Evolutionary conservation across 176 grass and related monocot genomes (phyloP), one percentile per base, ranked within the genome.

Genomic region (Stipa capillata): DNA sequence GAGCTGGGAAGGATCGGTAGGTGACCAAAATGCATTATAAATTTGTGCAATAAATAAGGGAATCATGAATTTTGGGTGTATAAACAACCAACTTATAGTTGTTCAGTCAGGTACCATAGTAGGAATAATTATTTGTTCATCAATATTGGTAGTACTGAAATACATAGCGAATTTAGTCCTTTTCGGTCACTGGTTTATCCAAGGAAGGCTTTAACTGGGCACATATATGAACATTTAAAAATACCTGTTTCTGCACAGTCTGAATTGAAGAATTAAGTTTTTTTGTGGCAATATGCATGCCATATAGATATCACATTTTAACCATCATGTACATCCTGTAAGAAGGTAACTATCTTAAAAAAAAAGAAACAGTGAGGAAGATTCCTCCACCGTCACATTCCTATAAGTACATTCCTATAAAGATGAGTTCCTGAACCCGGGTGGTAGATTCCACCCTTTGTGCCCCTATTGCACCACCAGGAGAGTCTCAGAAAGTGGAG

Each of bases 1-100:
- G 61, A 85, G 82, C 52, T 81, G 69, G 53, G 56, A 73, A 60
- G 69, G 59, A 81, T 32, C 13, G 45, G 33, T 63, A 55, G 14
- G 44, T 76, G 41, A 75, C 51, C 43, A n/a, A 80, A 37, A 27
- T 43, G 61, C 14, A 64, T 44, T 81, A 37, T 81, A 67, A 45
- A n/a, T n/a, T 72, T 49, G 37, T 36, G n/a, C 35, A 78, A 83
- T 23, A 7, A 83, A 54, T 44, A 10, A 61, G 53, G 15, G 72
- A 55, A 78, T 78, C 11, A 58, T 58, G 6, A 16, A 65, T 37
- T 11, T 7, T n/a, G n/a, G 31, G 13, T 51, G 8, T 23, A 7
- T 79, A 53, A 69, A 55, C 42, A 80, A 80, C 13, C 17, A 31
- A 32, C 35, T n/a, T 28, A 18, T 41, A 31, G 7, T 7, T 32